Base-by-base conservation (phyloP, 73 alveolate species). In the Symbiodinium natans region DNA sequence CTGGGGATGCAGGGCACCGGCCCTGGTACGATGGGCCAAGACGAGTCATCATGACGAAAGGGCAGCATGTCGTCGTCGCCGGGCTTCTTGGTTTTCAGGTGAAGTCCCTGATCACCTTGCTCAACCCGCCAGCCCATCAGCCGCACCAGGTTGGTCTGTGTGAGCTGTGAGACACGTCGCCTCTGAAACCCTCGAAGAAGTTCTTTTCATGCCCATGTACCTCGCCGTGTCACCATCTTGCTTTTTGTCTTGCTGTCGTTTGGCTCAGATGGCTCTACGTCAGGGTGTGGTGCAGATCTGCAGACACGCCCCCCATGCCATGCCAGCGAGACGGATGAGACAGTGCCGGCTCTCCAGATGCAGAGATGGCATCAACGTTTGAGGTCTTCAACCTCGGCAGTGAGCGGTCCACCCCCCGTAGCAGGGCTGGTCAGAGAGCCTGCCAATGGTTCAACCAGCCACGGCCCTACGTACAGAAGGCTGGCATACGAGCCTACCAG, bases 1-100 rank as follows among this genome's bases (percentile, higher is more conserved):
- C 89, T 90, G 97, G 97, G 97, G 97, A 40, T 63, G 89, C 48
- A 88, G 97, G 36, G 97, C 77, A 6, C 41, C 31, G 68, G 31
- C 75, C 97, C 39, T 74, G 42, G 84, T 11, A 15, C 29, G 25
- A 31, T 29, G 41, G 25, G 84, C 19, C 40, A 46, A 9, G 21
- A 9, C 13, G 13, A 46, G 21, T 46, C 13, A 46, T 9, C 13
- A 6, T 46, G 59, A 6, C 13, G 59, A 13, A 6, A 46, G 13
- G 13, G 59, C 59, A 6, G 6, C 21, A 46, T 46, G 6, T 46
- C 59, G 13, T 6, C 59, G 13, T 13, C 59, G 13, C 21, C 59
- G 13, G 21, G 6, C 59, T 13, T 9, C 59, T 13, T 6, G 59
- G 40, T 2, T 27, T 9, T 9, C 11, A 63, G 80, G 80, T 63